Evolutionary conservation across 2,329 filamentous ascomycete genomes (phyloP), one percentile per base, ranked within the genome.

Genomic region (Scorias spongiosa): DNA sequence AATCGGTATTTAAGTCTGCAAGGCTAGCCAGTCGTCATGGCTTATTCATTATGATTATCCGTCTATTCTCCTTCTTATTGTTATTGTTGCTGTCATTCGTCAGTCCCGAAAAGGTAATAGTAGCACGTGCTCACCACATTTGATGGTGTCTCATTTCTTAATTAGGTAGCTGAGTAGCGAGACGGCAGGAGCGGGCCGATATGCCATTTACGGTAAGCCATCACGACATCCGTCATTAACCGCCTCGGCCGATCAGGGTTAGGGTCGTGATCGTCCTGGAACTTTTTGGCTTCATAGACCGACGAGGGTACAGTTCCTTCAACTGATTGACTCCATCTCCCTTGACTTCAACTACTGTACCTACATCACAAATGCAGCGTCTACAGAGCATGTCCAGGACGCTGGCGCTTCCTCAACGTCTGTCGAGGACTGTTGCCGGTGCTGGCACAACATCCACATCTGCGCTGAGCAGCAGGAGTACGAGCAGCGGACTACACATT

Each of bases 361-460:
- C 43, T 37, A 37, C 39, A 26, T 30, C 18, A 34, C 39, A 34
- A 14, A 40, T 46, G 41, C 44, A 38, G 15, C 39, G 15, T 26
- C 15, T 46, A 28, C 40, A 40, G n/a, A 43, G 29, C 20, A 46
- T 40, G 20, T 36, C 32, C 11, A 36, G 15, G 32, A 46, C 53
- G 42, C 50, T 59, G 36, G 40, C 53, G n/a, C 45, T 57, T 2
- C 54, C 57, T 39, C 54, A 54, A 30, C 53, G 56, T 10, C 44
- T 57, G 15, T 49, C 50, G 29, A 46, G 50, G 32, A 44, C 32
- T 15, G 15, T 36, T 15, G 20, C 20, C 3, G 20, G 20, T 26
- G 20, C 20, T 26, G 20, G 42, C 14, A 49, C 50, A 34, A 47
- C 49, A 40, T 44, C 45, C 9, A 40, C 50, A 8, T 32, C 47